Evolutionary conservation across 169 alveolate species (phyloP).

Genomic region (Plasmodium cynomolgi): DNA sequence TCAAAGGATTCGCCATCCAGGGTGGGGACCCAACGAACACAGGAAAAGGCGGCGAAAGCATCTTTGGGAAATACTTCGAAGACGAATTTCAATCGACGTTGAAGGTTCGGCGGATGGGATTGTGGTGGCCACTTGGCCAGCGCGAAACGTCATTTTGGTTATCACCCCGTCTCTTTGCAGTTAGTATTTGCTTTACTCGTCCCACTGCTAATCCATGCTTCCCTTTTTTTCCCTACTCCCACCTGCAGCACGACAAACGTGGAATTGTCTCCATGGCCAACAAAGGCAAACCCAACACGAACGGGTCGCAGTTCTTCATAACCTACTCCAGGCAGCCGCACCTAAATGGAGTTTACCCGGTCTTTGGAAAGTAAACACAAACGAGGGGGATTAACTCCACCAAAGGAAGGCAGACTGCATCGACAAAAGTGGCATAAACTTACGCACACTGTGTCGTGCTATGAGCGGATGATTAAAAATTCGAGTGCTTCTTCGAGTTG

Average conservation of each 20-base stretch:
- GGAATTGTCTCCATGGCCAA: constrained; percentile 94
- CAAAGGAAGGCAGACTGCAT: not conserved
- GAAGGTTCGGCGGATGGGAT: constrained; percentile 83
- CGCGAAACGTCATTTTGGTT: not conserved
- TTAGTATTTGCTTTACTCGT: not conserved
- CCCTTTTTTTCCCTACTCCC: not conserved
- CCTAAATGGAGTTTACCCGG: constrained; percentile 92
- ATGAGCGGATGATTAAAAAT: not conserved
- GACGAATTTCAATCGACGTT: constrained; percentile 96
- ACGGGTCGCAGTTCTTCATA: constrained; percentile 94
- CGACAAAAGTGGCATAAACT: not conserved
- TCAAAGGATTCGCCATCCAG: constrained; percentile 96
- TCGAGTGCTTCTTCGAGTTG: not conserved
- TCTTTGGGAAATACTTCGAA: constrained; percentile 95
- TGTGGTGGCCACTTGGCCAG: not conserved
- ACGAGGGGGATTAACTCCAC: not conserved
- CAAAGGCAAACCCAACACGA: constrained; percentile 91
- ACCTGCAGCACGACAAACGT: constrained; percentile 88
- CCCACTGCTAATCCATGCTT: not conserved
- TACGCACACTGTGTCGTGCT: not conserved
- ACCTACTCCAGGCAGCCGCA: constrained; percentile 94
- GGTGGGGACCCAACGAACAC: constrained; percentile 99
- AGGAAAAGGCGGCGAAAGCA: constrained; percentile 98
- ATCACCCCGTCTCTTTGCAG: not conserved
- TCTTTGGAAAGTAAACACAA: constrained; percentile 88